Evolutionary conservation across 805 yeast species (phyloP), one percentile per base, ranked within the genome.

Genomic region (Saturnispora saitoi): DNA sequence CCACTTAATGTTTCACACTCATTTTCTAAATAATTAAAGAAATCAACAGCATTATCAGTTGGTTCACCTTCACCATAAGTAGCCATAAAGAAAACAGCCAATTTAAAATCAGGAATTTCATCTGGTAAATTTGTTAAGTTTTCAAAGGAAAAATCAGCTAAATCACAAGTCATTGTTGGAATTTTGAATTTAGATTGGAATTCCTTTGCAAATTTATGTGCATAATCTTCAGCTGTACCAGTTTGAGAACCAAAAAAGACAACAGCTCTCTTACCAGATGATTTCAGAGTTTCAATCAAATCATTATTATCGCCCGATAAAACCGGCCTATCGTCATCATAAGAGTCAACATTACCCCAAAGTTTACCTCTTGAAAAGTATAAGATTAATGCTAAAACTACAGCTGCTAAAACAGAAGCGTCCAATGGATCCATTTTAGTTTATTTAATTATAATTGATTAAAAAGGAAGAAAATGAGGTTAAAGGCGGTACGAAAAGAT

Each of bases 31-130:
- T 66, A 75, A 44, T 78, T 79, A 60, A 75, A 81, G 59, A 89
- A 83, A 19, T 76, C 76, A 30, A 77, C 72, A 5, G 95, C 91
- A 58, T 86, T 85, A 63, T 90, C 96, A 30, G 97, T 90, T 56
- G 95, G 95, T 63, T 91, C 98, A 60, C 98, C 98, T 65, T 91
- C 97, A 53, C 98, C 98, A 60, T 90, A 89, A 8, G 96, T 85
- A 20, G 97, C 88, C 62, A 91, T 70, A 59, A 90, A 75, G 58
- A 90, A 81, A 46, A 73, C 64, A 28, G 67, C 63, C 1, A 57
- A 29, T 4, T 51, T 45, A 29, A 22, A 80, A 19, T 80, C 80
- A n/a, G 77, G 68, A 48, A 77, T 70, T 51, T 77, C 76, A 15
- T 71, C 89, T 60, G 86, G 91, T 39, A 90, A 44, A 7, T 47